Conservation (phyloP, 176 grass and related monocot species). For the Eremochloa ophiuroides region DNA sequence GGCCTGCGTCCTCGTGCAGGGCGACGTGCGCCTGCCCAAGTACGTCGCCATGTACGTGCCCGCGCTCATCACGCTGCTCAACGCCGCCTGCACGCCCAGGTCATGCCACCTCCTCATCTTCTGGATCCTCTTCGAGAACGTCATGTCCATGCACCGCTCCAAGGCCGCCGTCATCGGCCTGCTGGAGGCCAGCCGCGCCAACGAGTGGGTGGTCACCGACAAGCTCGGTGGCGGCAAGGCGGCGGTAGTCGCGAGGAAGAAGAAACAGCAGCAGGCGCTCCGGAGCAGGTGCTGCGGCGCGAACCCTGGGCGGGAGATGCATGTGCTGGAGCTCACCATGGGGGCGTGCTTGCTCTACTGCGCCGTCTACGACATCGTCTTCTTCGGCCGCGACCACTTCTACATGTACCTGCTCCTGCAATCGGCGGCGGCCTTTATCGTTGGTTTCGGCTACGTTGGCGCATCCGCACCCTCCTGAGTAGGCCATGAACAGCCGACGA, state of each 20-base stretch:
- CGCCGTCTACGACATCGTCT: conserved; percentile 54
- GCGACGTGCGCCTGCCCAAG: conserved; percentile 64
- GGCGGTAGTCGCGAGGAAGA: background rate
- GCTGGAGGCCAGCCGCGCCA: conserved; percentile 69
- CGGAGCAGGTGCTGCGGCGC: background rate
- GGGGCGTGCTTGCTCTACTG: conserved; percentile 66
- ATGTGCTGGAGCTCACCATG: conserved; percentile 63
- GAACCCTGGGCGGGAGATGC: conserved; percentile 41
- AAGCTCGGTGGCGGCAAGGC: conserved; percentile 43
- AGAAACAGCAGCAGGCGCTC: background rate
- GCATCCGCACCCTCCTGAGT: conserved; percentile 24
- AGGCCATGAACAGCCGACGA: too few relatives aligned
- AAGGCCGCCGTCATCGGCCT: conserved; percentile 82
- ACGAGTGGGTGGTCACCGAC: conserved; percentile 91
- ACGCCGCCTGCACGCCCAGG: conserved; percentile 69
- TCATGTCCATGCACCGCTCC: conserved; percentile 85
- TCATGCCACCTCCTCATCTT: conserved; percentile 76
- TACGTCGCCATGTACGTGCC: conserved; percentile 70
- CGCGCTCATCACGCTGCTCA: conserved; percentile 74
- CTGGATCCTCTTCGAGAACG: conserved; percentile 96
- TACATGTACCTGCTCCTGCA: conserved; percentile 77
- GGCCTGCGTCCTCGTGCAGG: conserved; percentile 53
- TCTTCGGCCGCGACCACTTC: conserved; percentile 56
- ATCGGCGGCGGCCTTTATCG: conserved; percentile 63
- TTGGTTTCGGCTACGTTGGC: conserved; percentile 73